phyloP scores from a whole-genome alignment of 148 eudicot species.

The Arbutus unedo region DNA sequence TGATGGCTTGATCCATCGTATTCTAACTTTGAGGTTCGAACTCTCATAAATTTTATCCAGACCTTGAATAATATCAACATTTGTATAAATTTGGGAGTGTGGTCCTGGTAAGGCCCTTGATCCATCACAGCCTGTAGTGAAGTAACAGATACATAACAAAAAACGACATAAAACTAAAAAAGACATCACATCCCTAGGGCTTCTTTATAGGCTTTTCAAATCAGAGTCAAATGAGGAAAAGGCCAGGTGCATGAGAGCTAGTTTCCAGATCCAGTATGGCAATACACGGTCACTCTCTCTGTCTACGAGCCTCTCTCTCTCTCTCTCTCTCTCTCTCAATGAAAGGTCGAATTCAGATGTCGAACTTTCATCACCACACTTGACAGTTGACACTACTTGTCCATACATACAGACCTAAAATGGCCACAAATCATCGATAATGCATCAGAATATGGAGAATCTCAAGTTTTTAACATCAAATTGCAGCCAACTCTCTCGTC shows the following conservation, averaged over 20 bases:
- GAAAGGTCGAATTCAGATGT: not conserved
- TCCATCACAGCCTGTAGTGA: not conserved
- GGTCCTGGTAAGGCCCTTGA: not conserved
- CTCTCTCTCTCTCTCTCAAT: not conserved
- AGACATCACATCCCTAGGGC: conserved; percentile 1
- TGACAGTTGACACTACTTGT: not conserved
- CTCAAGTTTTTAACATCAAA: not conserved
- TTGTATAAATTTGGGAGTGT: too few relatives aligned
- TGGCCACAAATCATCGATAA: not conserved
- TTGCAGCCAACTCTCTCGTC: not conserved
- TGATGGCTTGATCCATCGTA: not conserved
- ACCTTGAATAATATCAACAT: too few relatives aligned
- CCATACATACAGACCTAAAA: not conserved
- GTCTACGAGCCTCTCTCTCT: not conserved
- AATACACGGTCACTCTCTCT: not conserved
- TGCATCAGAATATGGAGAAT: not conserved
- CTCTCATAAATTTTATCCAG: too few relatives aligned
- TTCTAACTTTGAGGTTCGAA: too few relatives aligned
- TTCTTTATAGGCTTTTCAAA: not conserved
- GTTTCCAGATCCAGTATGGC: conserved; percentile 15
- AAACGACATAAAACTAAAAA: conserved; percentile 3
- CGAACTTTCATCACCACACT: not conserved
- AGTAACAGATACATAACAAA: conserved; percentile 1
- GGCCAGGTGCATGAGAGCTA: not conserved
- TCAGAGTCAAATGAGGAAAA: conserved; percentile 7